Evolutionary conservation across 768 basidiomycete genomes (phyloP).

Genomic region (Tricholoma furcatifolium): DNA sequence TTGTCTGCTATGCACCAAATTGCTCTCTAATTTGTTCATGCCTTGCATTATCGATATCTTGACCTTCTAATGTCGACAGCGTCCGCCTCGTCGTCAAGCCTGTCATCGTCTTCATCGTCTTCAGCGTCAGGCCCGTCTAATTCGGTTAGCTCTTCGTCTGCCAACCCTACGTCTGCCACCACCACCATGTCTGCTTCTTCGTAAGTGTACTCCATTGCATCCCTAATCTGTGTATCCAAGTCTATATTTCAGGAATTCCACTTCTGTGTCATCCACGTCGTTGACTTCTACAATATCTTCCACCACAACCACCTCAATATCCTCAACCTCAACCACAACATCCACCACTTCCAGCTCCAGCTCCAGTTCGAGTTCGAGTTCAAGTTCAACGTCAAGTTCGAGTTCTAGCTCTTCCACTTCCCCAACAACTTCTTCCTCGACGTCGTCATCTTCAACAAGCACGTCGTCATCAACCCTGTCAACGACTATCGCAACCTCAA

Average conservation of each 20-base stretch:
- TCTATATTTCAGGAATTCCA: background rate
- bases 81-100: constrained; percentile 8
- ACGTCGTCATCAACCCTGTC: constrained; percentile 11
- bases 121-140: constrained; percentile 17
- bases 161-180: constrained; percentile 8
- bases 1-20: constrained; percentile 3
- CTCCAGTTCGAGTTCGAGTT: constrained; percentile 10
- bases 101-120: constrained; percentile 16
- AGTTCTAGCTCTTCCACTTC: constrained; percentile 22
- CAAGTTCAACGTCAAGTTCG: constrained; percentile 20
- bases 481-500: constrained; percentile 14
- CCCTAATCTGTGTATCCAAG: background rate
- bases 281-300: constrained; percentile 10
- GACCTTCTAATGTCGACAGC: constrained; percentile 14
- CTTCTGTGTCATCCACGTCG: constrained; percentile 3
- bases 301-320: constrained; percentile 20
- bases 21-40: constrained; percentile 14
- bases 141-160: constrained; percentile 14
- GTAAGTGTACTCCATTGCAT: background rate
- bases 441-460: constrained; percentile 14
- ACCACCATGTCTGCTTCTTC: constrained; percentile 14
- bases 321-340: constrained; percentile 14
- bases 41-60: constrained; percentile 14
- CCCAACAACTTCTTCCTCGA: constrained; percentile 18
- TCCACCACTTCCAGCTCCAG: constrained; percentile 3